A percentile compares a stretch with the other conserved stretches of the same genome.
Conservation (phyloP, 2,329 filamentous ascomycete genomes). For the Endoconidiophora laricicola region DNA sequence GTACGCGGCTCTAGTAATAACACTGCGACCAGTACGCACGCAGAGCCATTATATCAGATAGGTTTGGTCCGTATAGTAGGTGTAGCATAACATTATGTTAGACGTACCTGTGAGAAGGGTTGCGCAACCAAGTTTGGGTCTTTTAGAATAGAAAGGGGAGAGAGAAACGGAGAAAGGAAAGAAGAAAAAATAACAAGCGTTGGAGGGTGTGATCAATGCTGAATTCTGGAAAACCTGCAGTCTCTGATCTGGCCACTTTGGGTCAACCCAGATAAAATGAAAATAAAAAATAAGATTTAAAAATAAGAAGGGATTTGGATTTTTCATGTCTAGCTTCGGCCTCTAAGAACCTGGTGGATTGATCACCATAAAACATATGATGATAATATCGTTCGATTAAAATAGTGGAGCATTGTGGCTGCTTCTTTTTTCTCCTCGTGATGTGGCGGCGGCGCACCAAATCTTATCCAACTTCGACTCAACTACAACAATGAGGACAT, state of each 20-base stretch:
- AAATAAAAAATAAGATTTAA: not conserved
- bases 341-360: too few relatives aligned
- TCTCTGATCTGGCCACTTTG: not conserved
- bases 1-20: too few relatives aligned
- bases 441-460: too few relatives aligned
- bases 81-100: too few relatives aligned
- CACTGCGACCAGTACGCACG: too few relatives aligned
- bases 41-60: too few relatives aligned
- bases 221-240: not conserved
- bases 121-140: not conserved
- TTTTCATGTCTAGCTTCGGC: too few relatives aligned
- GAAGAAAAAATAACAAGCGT: not conserved
- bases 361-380: not conserved
- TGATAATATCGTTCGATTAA: not conserved
- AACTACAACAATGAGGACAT: conserved; percentile 3
- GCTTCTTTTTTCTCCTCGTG: too few relatives aligned
- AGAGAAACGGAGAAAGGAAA: not conserved
- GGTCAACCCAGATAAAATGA: not conserved
- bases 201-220: too few relatives aligned
- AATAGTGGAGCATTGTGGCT: too few relatives aligned
- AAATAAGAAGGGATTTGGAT: not conserved
- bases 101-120: too few relatives aligned
- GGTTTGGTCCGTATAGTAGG: too few relatives aligned
- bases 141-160: not conserved
- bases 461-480: not conserved